These are phyloP conservation scores for Ogataea polymorpha DNA, from an alignment of 805 yeast genomes.

Conservation along the genomic window DNA sequence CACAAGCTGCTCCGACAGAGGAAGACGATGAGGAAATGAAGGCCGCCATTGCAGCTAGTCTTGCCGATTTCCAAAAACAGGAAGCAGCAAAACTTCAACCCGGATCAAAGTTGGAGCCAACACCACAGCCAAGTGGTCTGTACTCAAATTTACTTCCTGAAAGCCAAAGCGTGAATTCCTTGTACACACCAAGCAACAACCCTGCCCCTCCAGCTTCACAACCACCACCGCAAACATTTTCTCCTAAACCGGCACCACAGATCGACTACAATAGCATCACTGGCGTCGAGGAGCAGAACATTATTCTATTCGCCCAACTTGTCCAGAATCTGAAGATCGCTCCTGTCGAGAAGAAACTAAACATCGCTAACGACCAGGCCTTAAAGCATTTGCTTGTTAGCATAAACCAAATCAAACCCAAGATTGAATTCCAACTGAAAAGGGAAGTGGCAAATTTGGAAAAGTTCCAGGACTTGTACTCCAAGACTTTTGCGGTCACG, in stretches of 20 bases:
- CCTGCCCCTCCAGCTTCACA: not conserved
- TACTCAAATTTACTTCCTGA: conserved; percentile 28
- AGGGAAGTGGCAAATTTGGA: conserved; percentile 63
- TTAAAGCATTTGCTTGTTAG: conserved; percentile 57
- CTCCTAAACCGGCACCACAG: not conserved
- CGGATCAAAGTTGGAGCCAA: conserved; percentile 3
- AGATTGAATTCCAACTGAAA: conserved; percentile 56
- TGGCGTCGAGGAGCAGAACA: conserved; percentile 63
- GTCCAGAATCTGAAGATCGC: conserved; percentile 51
- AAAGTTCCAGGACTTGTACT: conserved; percentile 64
- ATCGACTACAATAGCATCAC: conserved; percentile 38
- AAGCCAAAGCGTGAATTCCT: not conserved
- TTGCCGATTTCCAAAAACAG: conserved; percentile 58
- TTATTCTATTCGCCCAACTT: conserved; percentile 65
- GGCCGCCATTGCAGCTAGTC: conserved; percentile 91
- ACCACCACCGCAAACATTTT: not conserved
- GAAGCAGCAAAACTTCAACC: conserved; percentile 1
- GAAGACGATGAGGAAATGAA: conserved; percentile 86
- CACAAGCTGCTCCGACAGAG: conserved; percentile 33
- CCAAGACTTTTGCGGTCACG: conserved; percentile 72
- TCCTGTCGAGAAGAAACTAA: conserved; percentile 33
- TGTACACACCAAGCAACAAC: not conserved
- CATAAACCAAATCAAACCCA: conserved; percentile 64
- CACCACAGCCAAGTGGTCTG: conserved; percentile 23
- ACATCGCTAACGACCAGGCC: conserved; percentile 42